These are phyloP conservation scores for Bryoglossum gracile DNA, from an alignment of 495 filamentous ascomycete species.

Conservation along the genomic window DNA sequence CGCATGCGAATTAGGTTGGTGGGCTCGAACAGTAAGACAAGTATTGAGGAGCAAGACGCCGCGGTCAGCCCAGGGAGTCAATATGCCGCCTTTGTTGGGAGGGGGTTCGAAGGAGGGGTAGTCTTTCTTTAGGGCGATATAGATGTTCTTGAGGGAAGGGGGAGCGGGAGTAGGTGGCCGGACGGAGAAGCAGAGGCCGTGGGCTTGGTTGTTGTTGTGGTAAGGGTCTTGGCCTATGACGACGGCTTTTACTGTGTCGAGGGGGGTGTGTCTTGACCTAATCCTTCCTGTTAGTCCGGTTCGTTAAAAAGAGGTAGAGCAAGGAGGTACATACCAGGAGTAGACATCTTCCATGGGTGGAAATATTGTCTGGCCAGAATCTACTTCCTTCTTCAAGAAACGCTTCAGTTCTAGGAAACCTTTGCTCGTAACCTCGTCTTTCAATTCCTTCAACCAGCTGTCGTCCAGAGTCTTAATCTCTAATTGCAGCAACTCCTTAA, in stretches of 20 bases:
- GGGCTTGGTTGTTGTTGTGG: conserved; percentile 91
- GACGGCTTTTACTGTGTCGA: conserved; percentile 78
- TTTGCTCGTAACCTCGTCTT: conserved; percentile 67
- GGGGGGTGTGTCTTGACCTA: conserved; percentile 86
- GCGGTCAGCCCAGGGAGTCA: conserved; percentile 88
- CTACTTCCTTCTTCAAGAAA: conserved; percentile 74
- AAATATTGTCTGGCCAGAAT: conserved; percentile 67
- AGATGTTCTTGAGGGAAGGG: conserved; percentile 86
- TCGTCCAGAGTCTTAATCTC: conserved; percentile 90
- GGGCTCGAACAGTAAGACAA: conserved; percentile 82
- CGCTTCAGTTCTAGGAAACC: conserved; percentile 83
- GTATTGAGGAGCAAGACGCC: conserved; percentile 92
- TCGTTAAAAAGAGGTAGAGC: neutral
- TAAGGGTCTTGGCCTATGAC: conserved; percentile 96
- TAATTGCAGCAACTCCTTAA: conserved; percentile 70
- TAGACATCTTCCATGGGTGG: conserved; percentile 88
- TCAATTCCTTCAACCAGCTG: conserved; percentile 81
- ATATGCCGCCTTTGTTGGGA: conserved; percentile 65
- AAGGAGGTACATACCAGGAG: conserved; percentile 57
- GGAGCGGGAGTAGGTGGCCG: conserved; percentile 82
- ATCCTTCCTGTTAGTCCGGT: neutral
- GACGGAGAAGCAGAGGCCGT: conserved; percentile 91
- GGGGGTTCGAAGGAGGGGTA: conserved; percentile 74
- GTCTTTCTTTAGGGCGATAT: conserved; percentile 74
- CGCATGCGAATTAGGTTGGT: conserved; percentile 75